phyloP scores from a whole-genome alignment of 1,284 basidiomycete species.

The Moesziomyces globuligerus region DNA sequence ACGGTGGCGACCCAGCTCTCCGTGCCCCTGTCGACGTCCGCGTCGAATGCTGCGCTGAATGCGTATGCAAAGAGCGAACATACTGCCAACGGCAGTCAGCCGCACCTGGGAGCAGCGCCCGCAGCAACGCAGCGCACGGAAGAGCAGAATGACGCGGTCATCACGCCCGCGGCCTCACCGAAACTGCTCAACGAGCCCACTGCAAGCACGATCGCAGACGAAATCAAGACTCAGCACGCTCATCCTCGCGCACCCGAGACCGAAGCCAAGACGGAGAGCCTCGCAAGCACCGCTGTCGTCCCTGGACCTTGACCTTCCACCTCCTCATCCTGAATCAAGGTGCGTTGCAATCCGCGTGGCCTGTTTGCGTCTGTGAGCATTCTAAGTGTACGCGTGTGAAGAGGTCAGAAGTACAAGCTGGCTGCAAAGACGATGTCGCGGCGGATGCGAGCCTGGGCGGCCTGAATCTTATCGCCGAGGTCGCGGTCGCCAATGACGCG shows the following conservation, averaged over 20 bases:
- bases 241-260: no score
- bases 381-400: neutral
- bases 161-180: neutral
- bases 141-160: neutral
- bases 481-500: slow-evolving; percentile 96
- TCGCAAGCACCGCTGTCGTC: neutral
- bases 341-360: neutral
- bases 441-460: slow-evolving; percentile 85
- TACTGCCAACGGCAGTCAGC: slow-evolving; percentile 28
- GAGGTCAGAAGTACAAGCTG: slow-evolving; percentile 58
- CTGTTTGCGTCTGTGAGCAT: neutral
- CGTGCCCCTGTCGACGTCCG: slow-evolving; percentile 50
- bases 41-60: slow-evolving; percentile 34
- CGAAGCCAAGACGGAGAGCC: neutral
- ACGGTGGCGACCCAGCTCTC: slow-evolving; percentile 61
- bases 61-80: slow-evolving; percentile 34
- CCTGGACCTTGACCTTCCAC: no score
- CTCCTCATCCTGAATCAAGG: neutral
- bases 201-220: neutral
- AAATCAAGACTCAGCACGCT: neutral
- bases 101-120: slow-evolving; percentile 14
- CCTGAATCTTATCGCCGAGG: slow-evolving; percentile 97
- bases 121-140: neutral
- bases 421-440: slow-evolving; percentile 66
- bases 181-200: no score